Evolutionary conservation across 345 rosid genomes (phyloP).

Genomic region (Gossypium herbaceum): DNA sequence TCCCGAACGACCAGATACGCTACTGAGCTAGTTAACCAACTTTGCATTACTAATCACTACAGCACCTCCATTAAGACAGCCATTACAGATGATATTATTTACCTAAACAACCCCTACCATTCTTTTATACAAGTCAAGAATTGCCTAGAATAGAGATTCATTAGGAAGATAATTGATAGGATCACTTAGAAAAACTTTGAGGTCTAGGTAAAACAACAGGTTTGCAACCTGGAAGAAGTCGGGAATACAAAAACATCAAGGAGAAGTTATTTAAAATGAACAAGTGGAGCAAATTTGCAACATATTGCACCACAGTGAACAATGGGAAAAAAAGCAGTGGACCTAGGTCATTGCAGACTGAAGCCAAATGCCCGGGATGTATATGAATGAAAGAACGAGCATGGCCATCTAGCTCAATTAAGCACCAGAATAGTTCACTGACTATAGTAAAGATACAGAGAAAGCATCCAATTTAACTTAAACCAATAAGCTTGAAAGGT

Average conservation of each 20-base stretch:
- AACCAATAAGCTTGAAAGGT: neutral
- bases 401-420: neutral
- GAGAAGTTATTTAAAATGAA: neutral
- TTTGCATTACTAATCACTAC: neutral
- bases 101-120: neutral
- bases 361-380: neutral
- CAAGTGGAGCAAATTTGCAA: neutral
- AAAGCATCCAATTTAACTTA: neutral
- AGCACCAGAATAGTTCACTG: neutral
- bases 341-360: neutral
- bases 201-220: neutral
- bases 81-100: neutral
- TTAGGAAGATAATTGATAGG: neutral
- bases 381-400: constrained; percentile 1
- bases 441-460: neutral
- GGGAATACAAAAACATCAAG: neutral
- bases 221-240: constrained; percentile 1
- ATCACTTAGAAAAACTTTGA: neutral
- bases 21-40: neutral
- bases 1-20: neutral
- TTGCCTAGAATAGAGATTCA: neutral
- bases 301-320: neutral
- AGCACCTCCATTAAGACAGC: neutral
- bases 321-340: neutral
- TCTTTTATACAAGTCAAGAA: neutral